A percentile compares a stretch with the other conserved stretches of the same genome.
Conservation (phyloP, 2,329 filamentous ascomycete species). For the Pestalotiopsis sp. region DNA sequence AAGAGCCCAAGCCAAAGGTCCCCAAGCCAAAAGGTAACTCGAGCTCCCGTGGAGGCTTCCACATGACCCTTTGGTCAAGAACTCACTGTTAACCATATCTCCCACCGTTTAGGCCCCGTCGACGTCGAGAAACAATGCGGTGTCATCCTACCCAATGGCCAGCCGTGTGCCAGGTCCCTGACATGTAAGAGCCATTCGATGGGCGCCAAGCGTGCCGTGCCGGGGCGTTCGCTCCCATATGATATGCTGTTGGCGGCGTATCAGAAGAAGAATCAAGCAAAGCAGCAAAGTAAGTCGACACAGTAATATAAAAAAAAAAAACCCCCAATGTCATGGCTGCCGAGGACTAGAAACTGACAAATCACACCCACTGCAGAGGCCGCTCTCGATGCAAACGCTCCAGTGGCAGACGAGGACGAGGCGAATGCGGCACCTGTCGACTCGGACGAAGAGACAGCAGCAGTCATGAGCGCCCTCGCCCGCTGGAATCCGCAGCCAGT, state of each 20-base stretch:
- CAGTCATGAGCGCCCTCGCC: constrained; percentile 80
- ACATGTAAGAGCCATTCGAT: constrained; percentile 96
- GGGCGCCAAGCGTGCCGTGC: constrained; percentile 88
- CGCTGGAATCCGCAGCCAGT: constrained; percentile 80
- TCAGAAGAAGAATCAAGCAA: constrained; percentile 98
- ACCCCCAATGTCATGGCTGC: background rate
- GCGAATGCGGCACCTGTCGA: constrained; percentile 81
- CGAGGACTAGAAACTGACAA: background rate
- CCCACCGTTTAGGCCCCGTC: constrained; percentile 64
- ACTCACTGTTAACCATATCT: constrained; percentile 12
- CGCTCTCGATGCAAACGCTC: constrained; percentile 91
- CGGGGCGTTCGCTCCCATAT: constrained; percentile 84
- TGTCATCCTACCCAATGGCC: constrained; percentile 82
- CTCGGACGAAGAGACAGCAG: constrained; percentile 90
- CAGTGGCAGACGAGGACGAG: constrained; percentile 83
- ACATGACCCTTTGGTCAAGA: constrained; percentile 10
- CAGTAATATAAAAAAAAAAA: background rate
- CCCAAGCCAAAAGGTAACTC: constrained; percentile 77
- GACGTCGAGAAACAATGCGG: constrained; percentile 95
- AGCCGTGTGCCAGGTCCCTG: constrained; percentile 82
- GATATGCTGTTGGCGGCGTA: constrained; percentile 88
- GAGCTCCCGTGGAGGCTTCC: background rate
- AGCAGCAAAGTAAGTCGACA: constrained; percentile 80
- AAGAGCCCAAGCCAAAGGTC: constrained; percentile 81
- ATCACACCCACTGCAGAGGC: constrained; percentile 64